Evolutionary conservation across 176 grass and related monocot genomes (phyloP), one percentile per base, ranked within the genome.

Genomic region (Metroxylon sagu): DNA sequence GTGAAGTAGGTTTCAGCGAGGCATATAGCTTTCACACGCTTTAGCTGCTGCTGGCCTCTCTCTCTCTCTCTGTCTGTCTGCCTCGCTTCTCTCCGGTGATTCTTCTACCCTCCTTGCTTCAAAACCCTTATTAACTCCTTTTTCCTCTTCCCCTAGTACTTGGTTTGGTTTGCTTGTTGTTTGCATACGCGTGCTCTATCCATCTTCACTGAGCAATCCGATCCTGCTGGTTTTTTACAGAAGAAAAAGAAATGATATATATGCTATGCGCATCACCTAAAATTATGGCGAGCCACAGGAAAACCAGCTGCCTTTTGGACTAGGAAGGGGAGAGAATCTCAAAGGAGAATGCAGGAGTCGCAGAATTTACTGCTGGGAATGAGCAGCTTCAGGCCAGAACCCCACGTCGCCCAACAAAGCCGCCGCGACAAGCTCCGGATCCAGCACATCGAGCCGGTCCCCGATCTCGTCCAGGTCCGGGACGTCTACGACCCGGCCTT

Each of bases 351-450:
- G 35, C 35, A 43, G 35, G 35, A 3, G 8, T 43, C 35, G 35
- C 35, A 43, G 12, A 43, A 43, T 19, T 74, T 19, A 5, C 21
- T 29, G 8, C 50, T 72, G 57, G 60, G 29, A 53, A 59, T n/a
- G 61, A 57, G 21, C 62, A 26, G 21, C 18, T 43, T 67, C 6
- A 27, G 49, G 48, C 16, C 61, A 16, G 78, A 64, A 6, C 18
- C 43, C 39, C 81, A 85, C 71, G 76, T 85, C 54, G 82, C 82
- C 16, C 82, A 85, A 52, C 76, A 79, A 54, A 79, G 54, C 54
- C 82, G 82, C n/a, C 71, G 82, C 15, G 82, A 85, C 48, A 79
- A 79, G 82, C 76, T 85, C 54, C 76, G 76, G 16, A 68, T 43
- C 35, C 35, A 43, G 35, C 35, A 43, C 25, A 74, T 68, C 49